phyloP scores from a whole-genome alignment of 2,329 filamentous ascomycete genomes.

The Paraconiothyrium brasiliense region DNA sequence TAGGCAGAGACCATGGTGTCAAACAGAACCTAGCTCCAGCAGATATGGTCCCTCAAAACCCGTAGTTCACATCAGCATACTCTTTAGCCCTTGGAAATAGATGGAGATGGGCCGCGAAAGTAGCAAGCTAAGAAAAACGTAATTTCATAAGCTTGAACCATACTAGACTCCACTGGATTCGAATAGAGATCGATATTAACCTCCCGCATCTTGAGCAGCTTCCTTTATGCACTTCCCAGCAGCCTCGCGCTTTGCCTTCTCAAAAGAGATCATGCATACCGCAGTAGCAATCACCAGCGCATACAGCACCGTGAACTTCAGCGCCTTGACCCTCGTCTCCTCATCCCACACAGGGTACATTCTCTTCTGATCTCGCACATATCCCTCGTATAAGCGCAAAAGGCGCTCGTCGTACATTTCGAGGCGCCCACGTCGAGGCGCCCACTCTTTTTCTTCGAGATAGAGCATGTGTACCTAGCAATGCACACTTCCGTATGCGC shows the following conservation, averaged over 20 bases:
- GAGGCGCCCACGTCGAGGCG: constrained; percentile 35
- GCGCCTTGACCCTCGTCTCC: constrained; percentile 14
- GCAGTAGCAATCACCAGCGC: constrained; percentile 43
- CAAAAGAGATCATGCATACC: constrained; percentile 44
- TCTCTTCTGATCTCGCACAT: constrained; percentile 16
- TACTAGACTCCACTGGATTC: no score
- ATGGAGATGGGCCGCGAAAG: no score
- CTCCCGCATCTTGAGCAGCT: constrained; percentile 23
- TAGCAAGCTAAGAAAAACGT: no score
- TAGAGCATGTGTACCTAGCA: constrained; percentile 38
- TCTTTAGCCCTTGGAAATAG: no score
- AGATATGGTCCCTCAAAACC: no score
- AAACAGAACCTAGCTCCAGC: neutral
- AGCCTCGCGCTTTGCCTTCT: constrained; percentile 45
- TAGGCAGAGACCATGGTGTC: neutral
- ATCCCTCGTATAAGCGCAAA: constrained; percentile 26
- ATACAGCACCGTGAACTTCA: constrained; percentile 39
- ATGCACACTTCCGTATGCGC: constrained; percentile 33
- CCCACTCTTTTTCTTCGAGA: constrained; percentile 39
- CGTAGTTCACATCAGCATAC: no score
- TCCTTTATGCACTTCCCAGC: constrained; percentile 23
- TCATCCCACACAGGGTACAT: constrained; percentile 1
- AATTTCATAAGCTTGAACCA: no score
- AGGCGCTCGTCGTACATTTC: constrained; percentile 39
- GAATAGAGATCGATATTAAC: neutral